Evolutionary conservation across 2,329 filamentous ascomycete genomes (phyloP), one percentile per base, ranked within the genome.

Genomic region (Trichoderma harzianum): DNA sequence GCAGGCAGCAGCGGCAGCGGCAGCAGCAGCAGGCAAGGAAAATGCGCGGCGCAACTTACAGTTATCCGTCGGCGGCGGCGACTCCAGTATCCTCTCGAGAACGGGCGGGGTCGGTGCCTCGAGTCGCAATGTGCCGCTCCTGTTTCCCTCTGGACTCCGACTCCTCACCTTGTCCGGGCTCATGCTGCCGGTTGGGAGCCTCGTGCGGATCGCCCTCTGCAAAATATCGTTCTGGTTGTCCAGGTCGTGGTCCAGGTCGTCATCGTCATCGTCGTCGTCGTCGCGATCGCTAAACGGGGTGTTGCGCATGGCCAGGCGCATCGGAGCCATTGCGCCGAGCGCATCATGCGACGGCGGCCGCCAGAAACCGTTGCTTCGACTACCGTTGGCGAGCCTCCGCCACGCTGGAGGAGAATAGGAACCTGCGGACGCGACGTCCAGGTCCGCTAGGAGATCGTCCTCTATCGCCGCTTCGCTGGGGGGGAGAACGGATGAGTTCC

Each of bases 351-450:
- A 78, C 73, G 78, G 78, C n/a, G 78, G 76, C 76, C 87, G 86
- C 86, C 91, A 90, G 78, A 90, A 89, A 74, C 87, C 87, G 77
- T 83, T 87, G 79, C 84, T 88, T 78, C 85, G 84, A 75, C 85
- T 84, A 76, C 87, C 88, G 84, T 88, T 89, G 82, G 84, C 85
- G 80, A 89, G 86, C 75, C 87, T 86, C 78, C 86, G 84, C 88
- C 88, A 90, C 62, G 88, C 88, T 74, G 88, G 88, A 71, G 88
- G 88, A 77, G 86, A 88, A 83, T 87, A 90, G 74, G 87, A 87
- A 84, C 86, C 86, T 77, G 75, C 84, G 78, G 87, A 89, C 77
- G 74, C 81, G 76, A 75, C 78, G 75, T 84, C 86, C 81, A 80
- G 83, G 55, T 82, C 85, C 82, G 84, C 84, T 80, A 78, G 78